Conservation (phyloP, 306 rosid genomes). For the Styphnolobium japonicum region DNA sequence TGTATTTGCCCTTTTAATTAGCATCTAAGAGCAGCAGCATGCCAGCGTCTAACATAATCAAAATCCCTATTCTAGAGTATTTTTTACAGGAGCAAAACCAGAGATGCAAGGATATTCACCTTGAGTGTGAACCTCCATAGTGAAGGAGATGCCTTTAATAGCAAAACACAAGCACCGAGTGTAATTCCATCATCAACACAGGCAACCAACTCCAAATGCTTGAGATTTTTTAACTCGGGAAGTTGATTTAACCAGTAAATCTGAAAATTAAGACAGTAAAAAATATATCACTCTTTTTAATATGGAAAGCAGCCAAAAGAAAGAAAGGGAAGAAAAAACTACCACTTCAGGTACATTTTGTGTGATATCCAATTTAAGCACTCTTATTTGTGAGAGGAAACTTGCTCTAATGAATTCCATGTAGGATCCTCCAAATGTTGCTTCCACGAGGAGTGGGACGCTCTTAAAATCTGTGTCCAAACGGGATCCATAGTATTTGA, state of each 20-base stretch:
- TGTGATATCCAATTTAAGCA: conserved; percentile 38
- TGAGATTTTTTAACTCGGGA: conserved; percentile 24
- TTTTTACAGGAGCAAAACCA: neutral
- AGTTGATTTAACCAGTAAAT: conserved; percentile 21
- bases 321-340: neutral
- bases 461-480: conserved; percentile 23
- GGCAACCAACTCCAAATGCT: conserved; percentile 31
- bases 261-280: conserved; percentile 16
- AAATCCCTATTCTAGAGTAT: neutral
- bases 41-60: neutral
- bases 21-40: neutral
- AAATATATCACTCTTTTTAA: neutral
- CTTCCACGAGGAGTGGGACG: conserved; percentile 34
- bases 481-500: conserved; percentile 28
- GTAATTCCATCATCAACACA: conserved; percentile 22
- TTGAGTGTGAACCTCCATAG: conserved; percentile 31
- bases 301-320: neutral
- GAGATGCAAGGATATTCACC: conserved; percentile 18
- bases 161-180: conserved; percentile 10
- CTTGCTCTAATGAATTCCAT: conserved; percentile 13
- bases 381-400: conserved; percentile 26
- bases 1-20: neutral
- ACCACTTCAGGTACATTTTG: conserved; percentile 26
- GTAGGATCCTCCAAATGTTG: conserved; percentile 33
- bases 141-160: conserved; percentile 35